Evolutionary conservation across 345 rosid genomes (phyloP), one percentile per base, ranked within the genome.

Genomic region (Moricandia moricandioides): DNA sequence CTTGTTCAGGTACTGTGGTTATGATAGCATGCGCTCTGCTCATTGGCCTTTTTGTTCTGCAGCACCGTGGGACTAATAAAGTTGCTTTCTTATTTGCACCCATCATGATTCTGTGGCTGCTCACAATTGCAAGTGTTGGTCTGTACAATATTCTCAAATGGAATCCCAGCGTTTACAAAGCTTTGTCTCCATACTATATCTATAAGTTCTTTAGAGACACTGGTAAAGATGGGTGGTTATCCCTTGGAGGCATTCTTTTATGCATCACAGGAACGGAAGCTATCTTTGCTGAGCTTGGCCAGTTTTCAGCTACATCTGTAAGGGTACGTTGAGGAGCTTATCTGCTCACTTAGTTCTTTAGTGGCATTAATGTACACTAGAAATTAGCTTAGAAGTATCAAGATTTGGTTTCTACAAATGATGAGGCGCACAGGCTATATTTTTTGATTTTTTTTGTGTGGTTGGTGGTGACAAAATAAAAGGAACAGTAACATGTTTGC

Each of bases 291-390:
- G 89, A 85, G 65, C 84, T 87, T 55, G 99, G 97, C 77, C 91
- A 86, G 51, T 90, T 88, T 74, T 76, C 92, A 24, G 88, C 89
- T 65, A 79, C 89, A 64, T 88, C 99, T 57, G 79, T 92, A 74
- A 84, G 93, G 91, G 97, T 91, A 88, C 73, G 97, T 91, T 21
- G 24, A n/a, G n/a, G n/a, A n/a, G n/a, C n/a, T n/a, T n/a, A n/a
- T n/a, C n/a, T n/a, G n/a, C n/a, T n/a, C n/a, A n/a, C n/a, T n/a
- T 21, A 9, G 29, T 8, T 76, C 47, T 34, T 6, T 8, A 40
- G 58, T 35, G 58, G 35, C 31, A 26, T 26, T 71, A 34, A 27
- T 31, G 24, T 21, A 21, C 24, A 21, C 24, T 21, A 57, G 62
- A 70, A 9, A 54, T 12, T 54, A 54, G 29, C 58, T 54, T 54